Evolutionary conservation across 1,139 yeast species (phyloP), one percentile per base, ranked within the genome.

Genomic region (Yamadazyma songkhlaensis): DNA sequence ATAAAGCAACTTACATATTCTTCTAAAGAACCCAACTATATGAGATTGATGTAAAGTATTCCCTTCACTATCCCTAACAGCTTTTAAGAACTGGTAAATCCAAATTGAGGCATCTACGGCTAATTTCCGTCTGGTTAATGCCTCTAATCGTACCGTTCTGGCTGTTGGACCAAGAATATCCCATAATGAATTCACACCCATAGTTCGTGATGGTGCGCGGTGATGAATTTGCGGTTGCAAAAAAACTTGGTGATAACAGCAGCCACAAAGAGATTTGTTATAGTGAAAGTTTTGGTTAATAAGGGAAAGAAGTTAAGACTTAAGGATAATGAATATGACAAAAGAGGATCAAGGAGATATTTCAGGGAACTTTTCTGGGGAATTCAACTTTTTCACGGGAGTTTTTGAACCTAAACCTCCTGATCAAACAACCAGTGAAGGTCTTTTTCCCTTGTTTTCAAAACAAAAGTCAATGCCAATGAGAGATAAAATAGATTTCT

Each of bases 51-150:
- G 75, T 44, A 92, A 60, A 1, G 87, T 78, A 44, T 85, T 79
- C 12, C 97, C 98, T 30, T 85, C 85, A 31, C 77, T 65, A 54
- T 89, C 96, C 49, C 98, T 72, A 17, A 92, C 95, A 1, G 98
- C 98, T 55, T 90, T 92, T 47, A 94, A 67, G 54, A 94, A 94
- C 59, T 94, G 99, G 57, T 94, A 94, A 39, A 94, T 86, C 99
- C 99, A 94, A 48, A 94, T 94, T 2, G 97, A 90, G 0, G 98
- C 99, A 67, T 94, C 99, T 9, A 94, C 94, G 0, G 98, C 98
- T 50, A 94, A 67, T 41, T 77, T 71, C 56, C 84, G 84, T 43
- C 89, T 78, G 13, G 79, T 66, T 30, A 92, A 69, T 0, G 95
- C 83, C 55, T 92, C 98, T 24, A 94, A 72, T 38, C 92, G 72